Evolutionary conservation across 2,329 filamentous ascomycete species (phyloP).

Genomic region (Ceratocystiopsis minuta): DNA sequence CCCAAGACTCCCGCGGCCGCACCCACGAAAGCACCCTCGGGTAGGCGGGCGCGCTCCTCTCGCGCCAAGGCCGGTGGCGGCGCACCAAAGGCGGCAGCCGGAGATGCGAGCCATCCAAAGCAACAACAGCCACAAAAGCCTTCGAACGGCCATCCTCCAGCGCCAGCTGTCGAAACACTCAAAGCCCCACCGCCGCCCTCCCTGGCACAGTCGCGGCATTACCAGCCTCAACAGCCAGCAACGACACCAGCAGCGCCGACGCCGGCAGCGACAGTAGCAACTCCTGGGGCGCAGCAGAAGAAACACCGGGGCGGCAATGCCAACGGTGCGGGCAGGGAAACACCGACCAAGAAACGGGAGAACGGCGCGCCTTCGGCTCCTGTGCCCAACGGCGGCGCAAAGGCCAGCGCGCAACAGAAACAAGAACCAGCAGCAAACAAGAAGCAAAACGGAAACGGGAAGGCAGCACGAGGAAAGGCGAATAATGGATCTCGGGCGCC

Average conservation of each 20-base stretch:
- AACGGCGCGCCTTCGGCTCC: too few species aligned
- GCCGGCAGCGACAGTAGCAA: neutral
- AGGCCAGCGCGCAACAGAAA: conserved; percentile 6
- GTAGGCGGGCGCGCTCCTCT: neutral
- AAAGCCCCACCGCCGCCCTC: conserved; percentile 5
- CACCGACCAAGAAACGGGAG: conserved; percentile 1
- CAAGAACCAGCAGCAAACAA: neutral
- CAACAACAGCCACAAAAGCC: neutral
- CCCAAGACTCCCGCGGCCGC: neutral
- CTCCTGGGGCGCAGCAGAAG: neutral
- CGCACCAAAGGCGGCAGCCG: neutral
- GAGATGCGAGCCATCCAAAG: neutral
- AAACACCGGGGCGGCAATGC: neutral
- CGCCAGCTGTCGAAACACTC: too few species aligned
- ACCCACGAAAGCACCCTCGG: neutral
- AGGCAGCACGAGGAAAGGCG: too few species aligned
- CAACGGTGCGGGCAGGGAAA: conserved; percentile 4
- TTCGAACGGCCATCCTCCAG: neutral
- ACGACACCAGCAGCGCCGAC: neutral
- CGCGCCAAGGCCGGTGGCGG: neutral
- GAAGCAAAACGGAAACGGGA: neutral
- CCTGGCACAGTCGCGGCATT: conserved; percentile 9
- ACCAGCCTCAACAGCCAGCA: conserved; percentile 6
- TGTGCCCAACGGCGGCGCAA: neutral
- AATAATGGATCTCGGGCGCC: too few species aligned